Base-by-base conservation (phyloP, 768 basidiomycete species). In the Tricholoma flavovirens region DNA sequence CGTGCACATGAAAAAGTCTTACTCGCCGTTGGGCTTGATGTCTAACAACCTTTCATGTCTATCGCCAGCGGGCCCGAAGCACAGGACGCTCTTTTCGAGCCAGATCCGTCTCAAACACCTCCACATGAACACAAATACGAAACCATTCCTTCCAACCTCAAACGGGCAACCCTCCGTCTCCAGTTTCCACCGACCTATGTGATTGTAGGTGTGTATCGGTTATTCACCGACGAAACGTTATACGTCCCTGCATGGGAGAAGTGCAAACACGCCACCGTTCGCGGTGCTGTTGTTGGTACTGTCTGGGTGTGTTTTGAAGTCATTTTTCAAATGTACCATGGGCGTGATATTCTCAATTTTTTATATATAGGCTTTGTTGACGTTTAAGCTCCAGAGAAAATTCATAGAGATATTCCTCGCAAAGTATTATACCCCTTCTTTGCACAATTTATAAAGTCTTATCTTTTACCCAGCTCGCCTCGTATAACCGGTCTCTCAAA, bases 171-270 rank as follows among this genome's bases (percentile, higher is more conserved):
- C 1, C 67, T 78, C 10, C 79, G 90, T 26, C 78, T 96, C 52
- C 74, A 83, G 42, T 87, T 93, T 60, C 84, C 91, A 0, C 90
- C 93, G 0, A 85, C 86, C 2, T 97, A 97, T 67, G 83, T 86
- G 46, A 69, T 91, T 4, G 92, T 97, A 0, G 93, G 93, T 0
- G 80, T 85, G 15, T 96, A 95, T 69, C 76, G 93, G 26, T 74
- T 97, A 5, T 78, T 83, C 63, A 91, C 88, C 0, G 93, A 95
- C 68, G 75, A 79, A 36, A 71, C 71, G 12, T 73, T 96, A 32
- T 85, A 83, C 57, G 72, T 75, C 22, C 91, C 93, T 4, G 84
- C 88, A 7, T 92, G 93, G 90, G 73, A 88, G 64, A 94, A 92
- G 71, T 90, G 92, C 66, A 81, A 77, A 59, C 87, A 95, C 69